A percentile compares a stretch with the other conserved stretches of the same genome.
phyloP scores from a whole-genome alignment of 805 yeast genomes.

The Kuraishia hungarica region DNA sequence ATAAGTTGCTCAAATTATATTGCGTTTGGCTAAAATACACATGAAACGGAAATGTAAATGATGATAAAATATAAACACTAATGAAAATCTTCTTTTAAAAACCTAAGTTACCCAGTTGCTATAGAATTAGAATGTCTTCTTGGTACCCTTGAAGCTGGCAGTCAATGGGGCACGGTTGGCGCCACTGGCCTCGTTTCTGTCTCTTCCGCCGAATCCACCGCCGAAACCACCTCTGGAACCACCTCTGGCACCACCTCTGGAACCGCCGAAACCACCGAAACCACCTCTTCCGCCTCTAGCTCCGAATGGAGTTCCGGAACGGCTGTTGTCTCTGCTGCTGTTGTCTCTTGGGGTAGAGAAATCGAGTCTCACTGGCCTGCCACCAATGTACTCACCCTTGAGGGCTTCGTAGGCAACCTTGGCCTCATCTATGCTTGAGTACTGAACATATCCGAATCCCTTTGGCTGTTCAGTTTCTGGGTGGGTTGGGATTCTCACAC shows the following conservation, averaged over 20 bases:
- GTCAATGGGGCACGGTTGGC: constrained; percentile 58
- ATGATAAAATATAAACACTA: neutral
- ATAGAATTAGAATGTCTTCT: constrained; percentile 48
- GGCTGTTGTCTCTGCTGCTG: constrained; percentile 25
- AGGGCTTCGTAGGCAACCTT: constrained; percentile 77
- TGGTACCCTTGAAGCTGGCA: constrained; percentile 74
- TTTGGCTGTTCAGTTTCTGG: constrained; percentile 98
- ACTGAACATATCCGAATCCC: constrained; percentile 98
- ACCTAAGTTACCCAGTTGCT: neutral
- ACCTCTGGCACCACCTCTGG: constrained; percentile 31
- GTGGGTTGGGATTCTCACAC: constrained; percentile 94
- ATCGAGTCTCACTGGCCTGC: constrained; percentile 92
- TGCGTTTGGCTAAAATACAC: neutral
- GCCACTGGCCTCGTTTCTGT: constrained; percentile 43
- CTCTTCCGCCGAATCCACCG: constrained; percentile 23
- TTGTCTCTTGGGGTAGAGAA: constrained; percentile 84
- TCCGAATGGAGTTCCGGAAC: constrained; percentile 29
- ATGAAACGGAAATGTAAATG: neutral
- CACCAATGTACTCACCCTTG: constrained; percentile 84
- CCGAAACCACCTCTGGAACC: constrained; percentile 21
- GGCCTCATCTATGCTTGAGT: constrained; percentile 80
- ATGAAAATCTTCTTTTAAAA: neutral
- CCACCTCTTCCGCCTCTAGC: constrained; percentile 40
- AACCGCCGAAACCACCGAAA: constrained; percentile 18
- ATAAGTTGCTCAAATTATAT: neutral